A percentile compares a stretch with the other conserved stretches of the same genome.
Conservation (phyloP, 2,329 filamentous ascomycete genomes). For the Phaeosphaeriaceae sp. region DNA sequence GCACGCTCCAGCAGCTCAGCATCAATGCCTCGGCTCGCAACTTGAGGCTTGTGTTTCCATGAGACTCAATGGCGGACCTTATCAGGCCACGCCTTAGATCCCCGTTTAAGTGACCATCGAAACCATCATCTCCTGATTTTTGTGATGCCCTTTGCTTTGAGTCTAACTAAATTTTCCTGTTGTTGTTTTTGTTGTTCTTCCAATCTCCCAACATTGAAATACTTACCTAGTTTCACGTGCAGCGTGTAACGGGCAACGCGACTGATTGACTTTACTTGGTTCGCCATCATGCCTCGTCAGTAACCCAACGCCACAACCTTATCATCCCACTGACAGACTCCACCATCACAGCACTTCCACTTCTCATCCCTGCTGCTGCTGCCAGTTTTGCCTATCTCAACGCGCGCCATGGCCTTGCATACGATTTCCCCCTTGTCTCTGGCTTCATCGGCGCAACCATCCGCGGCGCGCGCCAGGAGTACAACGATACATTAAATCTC, state of each 20-base stretch:
- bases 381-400: conserved; percentile 67
- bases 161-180: not conserved
- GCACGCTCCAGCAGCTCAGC: not conserved
- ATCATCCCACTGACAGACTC: not conserved
- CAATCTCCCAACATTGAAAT: too few relatives aligned
- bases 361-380: conserved; percentile 40
- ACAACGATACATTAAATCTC: conserved; percentile 67
- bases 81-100: not conserved
- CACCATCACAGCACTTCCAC: conserved; percentile 29
- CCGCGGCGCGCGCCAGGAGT: conserved; percentile 56
- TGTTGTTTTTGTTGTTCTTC: not conserved
- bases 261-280: not conserved
- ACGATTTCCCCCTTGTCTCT: conserved; percentile 67
- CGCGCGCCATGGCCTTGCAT: conserved; percentile 68
- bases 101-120: not conserved
- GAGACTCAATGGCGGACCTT: not conserved
- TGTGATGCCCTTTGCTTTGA: not conserved
- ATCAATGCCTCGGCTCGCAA: conserved; percentile 4
- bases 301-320: not conserved
- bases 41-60: not conserved
- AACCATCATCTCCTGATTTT: not conserved
- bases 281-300: conserved; percentile 15
- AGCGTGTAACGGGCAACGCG: too few relatives aligned
- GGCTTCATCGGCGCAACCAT: conserved; percentile 58
- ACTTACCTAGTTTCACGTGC: too few relatives aligned